Evolutionary conservation across 2,329 filamentous ascomycete species (phyloP), one percentile per base, ranked within the genome.

Genomic region (Aspergillus versicolor): DNA sequence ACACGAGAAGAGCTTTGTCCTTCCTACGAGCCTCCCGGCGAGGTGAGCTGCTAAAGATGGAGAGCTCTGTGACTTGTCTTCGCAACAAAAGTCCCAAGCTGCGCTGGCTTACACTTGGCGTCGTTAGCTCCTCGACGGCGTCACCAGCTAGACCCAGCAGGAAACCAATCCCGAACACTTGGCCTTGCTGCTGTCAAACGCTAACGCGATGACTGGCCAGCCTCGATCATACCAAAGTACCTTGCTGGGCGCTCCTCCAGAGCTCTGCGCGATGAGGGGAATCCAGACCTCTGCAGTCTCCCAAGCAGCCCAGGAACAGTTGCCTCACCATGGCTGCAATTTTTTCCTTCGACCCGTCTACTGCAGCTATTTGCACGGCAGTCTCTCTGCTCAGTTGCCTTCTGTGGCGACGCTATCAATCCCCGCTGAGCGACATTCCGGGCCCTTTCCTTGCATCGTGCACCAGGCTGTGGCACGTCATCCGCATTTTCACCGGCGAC

Each of bases 391-490:
- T n/a, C 1, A 24, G 19, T 7, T 13, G 17, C 12, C 22, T 51
- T 41, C 22, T 51, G 7, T 19, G 37, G 48, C 48, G 52, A 12
- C 38, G 52, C 21, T 55, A 43, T 27, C 30, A n/a, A 3, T 49
- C 44, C 21, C 21, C 45, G 8, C 40, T 55, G 6, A 41, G 37
- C 11, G 38, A 49, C 21, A 55, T 55, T 7, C 52, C 44, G 17
- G 52, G 52, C 9, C 52, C 52, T 8, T 55, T 55, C 2, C 52
- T 55, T 12, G 52, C 44, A 13, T 49, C 52, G 3, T 49, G 34
- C 38, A 49, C 52, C 11, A 40, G 52, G 8, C 24, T 55, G 12
- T 55, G 52, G 52, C 45, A 55, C 22, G 24, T 55, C 22, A 47
- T 37, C 6, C 52, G 46, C 44, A 55, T 55, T 6, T 49, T 55